phyloP scores from a whole-genome alignment of 176 grass and related monocot genomes.

The Triticum urartu region DNA sequence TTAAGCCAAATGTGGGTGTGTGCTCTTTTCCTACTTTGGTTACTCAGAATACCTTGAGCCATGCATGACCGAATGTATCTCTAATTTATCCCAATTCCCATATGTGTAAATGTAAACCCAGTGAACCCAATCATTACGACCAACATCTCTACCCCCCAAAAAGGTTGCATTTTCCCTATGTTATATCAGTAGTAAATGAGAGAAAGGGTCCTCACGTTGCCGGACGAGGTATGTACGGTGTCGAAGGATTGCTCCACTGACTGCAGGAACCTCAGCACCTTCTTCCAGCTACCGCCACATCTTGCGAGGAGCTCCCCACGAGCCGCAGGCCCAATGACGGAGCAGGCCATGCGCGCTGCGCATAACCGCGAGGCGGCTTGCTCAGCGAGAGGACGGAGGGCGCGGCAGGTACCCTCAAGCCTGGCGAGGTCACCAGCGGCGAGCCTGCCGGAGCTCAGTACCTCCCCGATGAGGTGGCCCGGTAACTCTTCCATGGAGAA shows the following conservation, averaged over 20 bases:
- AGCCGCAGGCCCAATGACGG: conserved; percentile 33
- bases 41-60: not conserved
- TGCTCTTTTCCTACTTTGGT: not conserved
- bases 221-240: conserved; percentile 68
- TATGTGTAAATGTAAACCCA: not conserved
- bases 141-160: not conserved
- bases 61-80: not conserved
- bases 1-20: not conserved
- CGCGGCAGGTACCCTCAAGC: conserved; percentile 76
- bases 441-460: conserved; percentile 73
- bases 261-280: conserved; percentile 91
- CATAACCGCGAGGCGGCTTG: conserved; percentile 80
- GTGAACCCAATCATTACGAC: not conserved
- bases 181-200: not conserved
- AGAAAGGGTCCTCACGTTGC: conserved; percentile 54
- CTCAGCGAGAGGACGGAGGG: conserved; percentile 69
- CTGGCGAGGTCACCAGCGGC: conserved; percentile 62
- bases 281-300: conserved; percentile 89
- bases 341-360: conserved; percentile 43
- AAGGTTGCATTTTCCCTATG: conserved; percentile 20
- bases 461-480: conserved; percentile 74
- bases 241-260: conserved; percentile 78
- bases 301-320: conserved; percentile 62
- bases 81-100: not conserved
- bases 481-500: conserved; percentile 89